These are phyloP conservation scores for Chytriomyces sp. DNA, from an alignment of 192 early-diverging fungal genomes.

Conservation along the genomic window DNA sequence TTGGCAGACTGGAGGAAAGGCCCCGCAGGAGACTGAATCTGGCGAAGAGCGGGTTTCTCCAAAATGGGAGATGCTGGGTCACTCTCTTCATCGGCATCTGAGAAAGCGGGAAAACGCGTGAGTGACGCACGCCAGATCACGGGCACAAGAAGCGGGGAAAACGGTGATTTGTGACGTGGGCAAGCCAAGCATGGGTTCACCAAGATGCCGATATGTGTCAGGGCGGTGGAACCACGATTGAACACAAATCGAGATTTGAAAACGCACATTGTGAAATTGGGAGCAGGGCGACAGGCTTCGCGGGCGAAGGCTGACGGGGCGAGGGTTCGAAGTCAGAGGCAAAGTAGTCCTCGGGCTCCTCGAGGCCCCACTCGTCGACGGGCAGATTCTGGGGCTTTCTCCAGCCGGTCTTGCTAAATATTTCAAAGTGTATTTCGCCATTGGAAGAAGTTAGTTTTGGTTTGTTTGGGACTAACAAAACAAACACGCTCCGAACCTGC, in stretches of 20 bases:
- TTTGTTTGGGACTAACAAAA: neutral
- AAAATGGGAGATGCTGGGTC: neutral
- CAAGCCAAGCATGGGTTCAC: too few species aligned
- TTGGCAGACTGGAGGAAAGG: neutral
- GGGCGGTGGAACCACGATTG: neutral
- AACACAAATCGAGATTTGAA: neutral
- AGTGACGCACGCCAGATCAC: too few species aligned
- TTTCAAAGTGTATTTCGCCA: neutral
- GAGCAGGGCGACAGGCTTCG: neutral
- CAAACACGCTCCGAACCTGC: neutral
- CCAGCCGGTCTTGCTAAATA: conserved; percentile 25
- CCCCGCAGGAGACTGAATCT: neutral
- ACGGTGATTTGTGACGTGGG: too few species aligned
- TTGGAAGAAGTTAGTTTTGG: neutral
- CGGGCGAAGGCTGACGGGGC: neutral
- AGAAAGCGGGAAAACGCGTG: too few species aligned
- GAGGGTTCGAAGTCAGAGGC: neutral
- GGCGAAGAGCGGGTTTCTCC: neutral
- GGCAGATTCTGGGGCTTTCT: neutral
- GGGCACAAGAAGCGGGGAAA: too few species aligned
- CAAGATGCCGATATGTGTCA: neutral
- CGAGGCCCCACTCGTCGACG: conserved; percentile 6
- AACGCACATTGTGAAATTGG: neutral
- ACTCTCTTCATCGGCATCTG: neutral
- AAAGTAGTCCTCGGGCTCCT: conserved; percentile 14